Conservation (phyloP, 495 filamentous ascomycete genomes). For the Hypoxylon fuscum region DNA sequence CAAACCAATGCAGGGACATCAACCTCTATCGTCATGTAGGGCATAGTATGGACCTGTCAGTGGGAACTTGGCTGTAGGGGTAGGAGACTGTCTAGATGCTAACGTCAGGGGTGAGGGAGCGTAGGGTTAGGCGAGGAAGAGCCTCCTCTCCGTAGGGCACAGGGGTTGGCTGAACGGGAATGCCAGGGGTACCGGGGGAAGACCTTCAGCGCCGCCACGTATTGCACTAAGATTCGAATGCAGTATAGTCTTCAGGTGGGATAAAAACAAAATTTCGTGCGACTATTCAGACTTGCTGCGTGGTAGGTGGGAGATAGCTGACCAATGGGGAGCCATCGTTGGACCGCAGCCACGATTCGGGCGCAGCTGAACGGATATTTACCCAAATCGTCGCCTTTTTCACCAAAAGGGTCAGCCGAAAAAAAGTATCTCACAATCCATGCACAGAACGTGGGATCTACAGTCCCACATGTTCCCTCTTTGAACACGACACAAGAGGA, state of each 20-base stretch:
- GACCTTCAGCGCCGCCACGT: constrained; percentile 45
- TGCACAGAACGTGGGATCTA: constrained; percentile 24
- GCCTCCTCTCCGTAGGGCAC: constrained; percentile 31
- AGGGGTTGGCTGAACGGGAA: constrained; percentile 26
- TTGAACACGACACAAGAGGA: constrained; percentile 8
- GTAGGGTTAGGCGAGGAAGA: constrained; percentile 37
- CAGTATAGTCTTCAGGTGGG: constrained; percentile 44
- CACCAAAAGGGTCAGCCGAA: constrained; percentile 14
- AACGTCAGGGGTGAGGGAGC: constrained; percentile 27
- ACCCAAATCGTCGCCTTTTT: constrained; percentile 18
- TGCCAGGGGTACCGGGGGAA: constrained; percentile 7
- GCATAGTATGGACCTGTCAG: constrained; percentile 30
- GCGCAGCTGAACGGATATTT: constrained; percentile 45
- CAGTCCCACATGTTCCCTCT: constrained; percentile 25
- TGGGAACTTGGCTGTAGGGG: constrained; percentile 13
- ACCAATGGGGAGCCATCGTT: constrained; percentile 30
- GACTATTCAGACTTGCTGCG: constrained; percentile 34
- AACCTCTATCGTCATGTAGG: constrained; percentile 32
- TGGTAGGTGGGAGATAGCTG: constrained; percentile 15
- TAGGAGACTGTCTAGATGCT: constrained; percentile 13
- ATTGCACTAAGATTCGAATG: constrained; percentile 35
- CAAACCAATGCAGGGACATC: constrained; percentile 35
- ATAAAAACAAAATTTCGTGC: constrained; percentile 28
- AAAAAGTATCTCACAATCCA: constrained; percentile 21
- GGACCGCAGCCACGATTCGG: constrained; percentile 36